Evolutionary conservation across 495 filamentous ascomycete species (phyloP).

Genomic region (Hypoxylon lenormandii): DNA sequence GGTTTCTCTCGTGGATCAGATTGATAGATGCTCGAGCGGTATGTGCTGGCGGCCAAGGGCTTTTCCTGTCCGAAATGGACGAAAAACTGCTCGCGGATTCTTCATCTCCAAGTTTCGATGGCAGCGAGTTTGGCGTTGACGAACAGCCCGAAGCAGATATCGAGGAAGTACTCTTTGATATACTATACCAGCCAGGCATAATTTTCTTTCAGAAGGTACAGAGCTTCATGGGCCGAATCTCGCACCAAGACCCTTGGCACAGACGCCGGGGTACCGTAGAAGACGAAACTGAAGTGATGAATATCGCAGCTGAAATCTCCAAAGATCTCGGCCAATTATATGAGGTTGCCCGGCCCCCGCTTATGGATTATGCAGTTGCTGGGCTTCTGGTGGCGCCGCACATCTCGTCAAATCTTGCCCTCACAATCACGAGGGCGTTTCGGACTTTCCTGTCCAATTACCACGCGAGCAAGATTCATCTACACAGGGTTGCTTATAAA

Average conservation of each 20-base stretch:
- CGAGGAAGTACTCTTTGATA: slow-evolving; percentile 52
- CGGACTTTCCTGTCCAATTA: slow-evolving; percentile 58
- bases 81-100: slow-evolving; percentile 38
- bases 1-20: slow-evolving; percentile 55
- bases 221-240: slow-evolving; percentile 53
- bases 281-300: slow-evolving; percentile 57
- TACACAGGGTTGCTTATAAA: slow-evolving; percentile 61
- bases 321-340: slow-evolving; percentile 56
- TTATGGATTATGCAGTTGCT: slow-evolving; percentile 59
- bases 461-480: slow-evolving; percentile 57
- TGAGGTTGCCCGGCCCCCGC: slow-evolving; percentile 50
- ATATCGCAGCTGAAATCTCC: slow-evolving; percentile 52
- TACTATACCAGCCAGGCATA: slow-evolving; percentile 50
- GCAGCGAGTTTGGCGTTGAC: slow-evolving; percentile 8
- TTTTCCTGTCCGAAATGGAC: slow-evolving; percentile 52
- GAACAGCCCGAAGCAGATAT: slow-evolving; percentile 45
- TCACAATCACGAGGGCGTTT: slow-evolving; percentile 55
- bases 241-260: slow-evolving; percentile 54
- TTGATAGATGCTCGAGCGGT: slow-evolving; percentile 55
- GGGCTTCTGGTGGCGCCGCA: slow-evolving; percentile 55
- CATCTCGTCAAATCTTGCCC: slow-evolving; percentile 54
- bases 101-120: slow-evolving; percentile 36
- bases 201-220: slow-evolving; percentile 56
- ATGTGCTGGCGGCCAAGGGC: slow-evolving; percentile 55
- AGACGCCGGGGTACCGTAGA: slow-evolving; percentile 53